phyloP scores from a whole-genome alignment of 2,329 filamentous ascomycete species.

The Cladobotryum mycophilum region DNA sequence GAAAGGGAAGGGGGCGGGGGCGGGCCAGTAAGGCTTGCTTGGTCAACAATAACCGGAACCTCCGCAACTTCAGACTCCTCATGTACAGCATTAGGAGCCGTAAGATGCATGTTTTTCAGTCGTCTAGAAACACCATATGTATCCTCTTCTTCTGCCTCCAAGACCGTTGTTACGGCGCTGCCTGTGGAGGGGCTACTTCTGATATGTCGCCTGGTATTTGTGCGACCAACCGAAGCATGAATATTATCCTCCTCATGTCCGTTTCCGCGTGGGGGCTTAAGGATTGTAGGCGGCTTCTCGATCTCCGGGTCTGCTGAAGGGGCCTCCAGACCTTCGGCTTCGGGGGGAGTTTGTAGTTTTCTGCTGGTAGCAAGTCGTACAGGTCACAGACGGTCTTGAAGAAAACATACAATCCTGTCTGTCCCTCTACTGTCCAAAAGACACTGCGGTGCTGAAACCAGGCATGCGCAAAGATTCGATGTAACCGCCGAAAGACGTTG shows the following conservation, averaged over 20 bases:
- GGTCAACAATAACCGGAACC: conserved; percentile 37
- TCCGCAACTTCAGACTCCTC: conserved; percentile 35
- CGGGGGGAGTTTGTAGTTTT: conserved; percentile 95
- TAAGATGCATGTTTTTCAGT: conserved; percentile 42
- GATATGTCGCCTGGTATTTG: conserved; percentile 76
- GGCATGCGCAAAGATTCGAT: conserved; percentile 95
- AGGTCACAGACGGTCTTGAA: conserved; percentile 96
- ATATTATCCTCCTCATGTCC: conserved; percentile 42
- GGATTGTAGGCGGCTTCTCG: conserved; percentile 28
- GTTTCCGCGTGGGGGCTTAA: conserved; percentile 29
- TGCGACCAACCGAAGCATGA: conserved; percentile 45
- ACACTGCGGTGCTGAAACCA: conserved; percentile 97
- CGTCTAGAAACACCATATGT: conserved; percentile 39
- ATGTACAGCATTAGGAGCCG: conserved; percentile 54
- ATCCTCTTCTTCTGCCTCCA: conserved; percentile 77
- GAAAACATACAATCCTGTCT: conserved; percentile 89
- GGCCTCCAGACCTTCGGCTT: conserved; percentile 77
- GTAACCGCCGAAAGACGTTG: conserved; percentile 90
- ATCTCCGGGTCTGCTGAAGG: conserved; percentile 36
- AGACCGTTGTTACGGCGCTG: conserved; percentile 71
- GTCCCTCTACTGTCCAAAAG: conserved; percentile 88
- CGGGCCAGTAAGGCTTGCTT: conserved; percentile 21
- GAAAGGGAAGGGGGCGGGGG: conserved; percentile 6
- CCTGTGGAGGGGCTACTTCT: conserved; percentile 75
- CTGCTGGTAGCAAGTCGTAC: conserved; percentile 81